Evolutionary conservation across 2,329 filamentous ascomycete species (phyloP).

Genomic region (Fusarium musae): DNA sequence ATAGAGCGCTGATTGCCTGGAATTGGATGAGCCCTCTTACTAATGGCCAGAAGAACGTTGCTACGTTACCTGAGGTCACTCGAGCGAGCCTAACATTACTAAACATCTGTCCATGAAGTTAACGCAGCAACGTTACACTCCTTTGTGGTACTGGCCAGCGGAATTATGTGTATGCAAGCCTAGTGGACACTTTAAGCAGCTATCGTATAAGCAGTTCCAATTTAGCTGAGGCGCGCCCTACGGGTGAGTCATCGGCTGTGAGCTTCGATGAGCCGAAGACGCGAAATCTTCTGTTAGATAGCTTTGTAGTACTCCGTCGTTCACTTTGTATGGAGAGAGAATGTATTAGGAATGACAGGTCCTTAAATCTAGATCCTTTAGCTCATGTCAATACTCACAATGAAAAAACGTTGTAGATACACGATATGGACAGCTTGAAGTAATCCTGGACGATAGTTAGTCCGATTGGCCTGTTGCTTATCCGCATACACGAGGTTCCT

Average conservation of each 20-base stretch:
- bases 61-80: background rate
- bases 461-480: background rate
- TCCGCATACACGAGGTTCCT: background rate
- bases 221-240: background rate
- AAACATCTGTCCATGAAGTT: background rate
- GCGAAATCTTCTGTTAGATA: too few relatives aligned
- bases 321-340: rapidly evolving
- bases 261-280: too few relatives aligned
- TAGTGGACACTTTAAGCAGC: background rate
- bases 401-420: background rate
- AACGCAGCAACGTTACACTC: background rate
- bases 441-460: background rate
- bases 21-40: too few relatives aligned
- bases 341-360: background rate
- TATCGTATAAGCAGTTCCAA: background rate
- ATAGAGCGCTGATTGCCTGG: background rate
- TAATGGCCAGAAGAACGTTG: background rate
- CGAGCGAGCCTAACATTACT: background rate
- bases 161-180: too few relatives aligned
- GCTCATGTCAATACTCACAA: background rate
- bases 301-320: too few relatives aligned
- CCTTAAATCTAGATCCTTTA: too few relatives aligned
- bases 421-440: background rate
- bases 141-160: rapidly evolving
- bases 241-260: background rate